Evolutionary conservation across 2,329 filamentous ascomycete species (phyloP).

Genomic region (Clathrospora elynae): DNA sequence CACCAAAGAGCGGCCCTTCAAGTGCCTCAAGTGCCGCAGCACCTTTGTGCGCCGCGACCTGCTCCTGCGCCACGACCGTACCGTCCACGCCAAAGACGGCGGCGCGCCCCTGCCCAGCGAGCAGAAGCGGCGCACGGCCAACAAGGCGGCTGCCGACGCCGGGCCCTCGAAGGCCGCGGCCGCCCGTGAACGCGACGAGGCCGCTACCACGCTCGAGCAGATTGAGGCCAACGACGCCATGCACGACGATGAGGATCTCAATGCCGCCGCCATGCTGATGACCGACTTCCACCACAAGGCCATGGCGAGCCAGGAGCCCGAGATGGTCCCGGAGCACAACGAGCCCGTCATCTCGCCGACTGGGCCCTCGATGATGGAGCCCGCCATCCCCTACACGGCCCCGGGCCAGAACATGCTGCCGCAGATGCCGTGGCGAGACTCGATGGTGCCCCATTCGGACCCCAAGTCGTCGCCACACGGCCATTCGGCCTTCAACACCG

Average conservation of each 20-base stretch:
- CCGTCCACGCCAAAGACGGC: slow-evolving; percentile 97
- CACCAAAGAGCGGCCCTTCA: slow-evolving; percentile 98
- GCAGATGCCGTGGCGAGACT: slow-evolving; percentile 91
- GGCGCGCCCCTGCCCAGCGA: slow-evolving; percentile 93
- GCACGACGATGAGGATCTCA: slow-evolving; percentile 88
- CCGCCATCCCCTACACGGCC: slow-evolving; percentile 70
- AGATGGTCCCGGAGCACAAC: slow-evolving; percentile 58
- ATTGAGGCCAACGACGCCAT: slow-evolving; percentile 90
- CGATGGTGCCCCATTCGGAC: slow-evolving; percentile 77
- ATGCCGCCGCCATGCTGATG: slow-evolving; percentile 98
- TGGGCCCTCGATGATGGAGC: slow-evolving; percentile 74
- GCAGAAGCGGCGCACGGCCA: slow-evolving; percentile 79
- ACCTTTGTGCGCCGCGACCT: slow-evolving; percentile 98
- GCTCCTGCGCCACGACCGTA: slow-evolving; percentile 94
- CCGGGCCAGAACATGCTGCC: slow-evolving; percentile 79
- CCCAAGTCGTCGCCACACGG: slow-evolving; percentile 75
- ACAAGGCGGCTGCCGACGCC: slow-evolving; percentile 60
- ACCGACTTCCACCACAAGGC: slow-evolving; percentile 97
- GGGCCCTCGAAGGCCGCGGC: slow-evolving; percentile 74
- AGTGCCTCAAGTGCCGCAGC: slow-evolving; percentile 96
- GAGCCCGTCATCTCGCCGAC: slow-evolving; percentile 75
- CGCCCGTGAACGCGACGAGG: slow-evolving; percentile 84
- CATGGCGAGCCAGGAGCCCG: slow-evolving; percentile 71
- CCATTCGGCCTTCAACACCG: slow-evolving; percentile 62
- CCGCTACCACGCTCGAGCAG: slow-evolving; percentile 84